Evolutionary conservation across 2,329 filamentous ascomycete species (phyloP).

Genomic region (Xylariaceae sp.): DNA sequence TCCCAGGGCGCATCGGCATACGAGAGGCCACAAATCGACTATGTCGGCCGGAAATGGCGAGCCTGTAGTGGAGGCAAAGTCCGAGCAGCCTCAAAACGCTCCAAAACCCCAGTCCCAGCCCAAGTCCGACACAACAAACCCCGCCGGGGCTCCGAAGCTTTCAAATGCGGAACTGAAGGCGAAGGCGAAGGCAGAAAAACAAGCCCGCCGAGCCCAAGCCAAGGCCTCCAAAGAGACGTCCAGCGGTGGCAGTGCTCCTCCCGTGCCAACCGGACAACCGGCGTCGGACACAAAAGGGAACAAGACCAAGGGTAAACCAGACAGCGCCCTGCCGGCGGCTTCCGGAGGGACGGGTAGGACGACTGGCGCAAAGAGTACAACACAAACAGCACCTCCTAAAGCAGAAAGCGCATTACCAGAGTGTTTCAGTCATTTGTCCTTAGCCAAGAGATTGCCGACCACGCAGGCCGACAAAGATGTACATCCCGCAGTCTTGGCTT

Average conservation of each 20-base stretch:
- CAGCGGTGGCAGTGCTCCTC: conserved; percentile 30
- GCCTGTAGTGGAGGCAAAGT: conserved; percentile 17
- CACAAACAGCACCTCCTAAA: conserved; percentile 38
- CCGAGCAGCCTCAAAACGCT: conserved; percentile 15
- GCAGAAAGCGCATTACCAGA: conserved; percentile 62
- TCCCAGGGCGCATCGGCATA: neutral
- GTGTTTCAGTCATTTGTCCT: conserved; percentile 78
- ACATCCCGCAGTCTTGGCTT: conserved; percentile 75
- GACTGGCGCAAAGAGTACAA: conserved; percentile 29
- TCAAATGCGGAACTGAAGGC: conserved; percentile 81
- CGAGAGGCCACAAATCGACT: neutral
- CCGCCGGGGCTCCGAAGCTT: conserved; percentile 46
- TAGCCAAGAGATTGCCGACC: conserved; percentile 51
- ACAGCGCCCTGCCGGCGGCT: conserved; percentile 31
- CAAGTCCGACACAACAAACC: conserved; percentile 20
- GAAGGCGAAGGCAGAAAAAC: conserved; percentile 85
- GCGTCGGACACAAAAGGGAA: conserved; percentile 40
- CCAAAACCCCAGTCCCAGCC: conserved; percentile 19
- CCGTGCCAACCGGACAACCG: conserved; percentile 30
- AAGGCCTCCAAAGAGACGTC: conserved; percentile 50
- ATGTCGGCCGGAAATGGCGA: conserved; percentile 20
- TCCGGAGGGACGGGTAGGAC: conserved; percentile 27
- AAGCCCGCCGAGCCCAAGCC: conserved; percentile 70
- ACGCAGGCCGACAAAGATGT: conserved; percentile 67
- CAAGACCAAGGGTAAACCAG: conserved; percentile 44